Evolutionary conservation across 768 basidiomycete genomes (phyloP).

Genomic region (Kwoniella mangroviensis): DNA sequence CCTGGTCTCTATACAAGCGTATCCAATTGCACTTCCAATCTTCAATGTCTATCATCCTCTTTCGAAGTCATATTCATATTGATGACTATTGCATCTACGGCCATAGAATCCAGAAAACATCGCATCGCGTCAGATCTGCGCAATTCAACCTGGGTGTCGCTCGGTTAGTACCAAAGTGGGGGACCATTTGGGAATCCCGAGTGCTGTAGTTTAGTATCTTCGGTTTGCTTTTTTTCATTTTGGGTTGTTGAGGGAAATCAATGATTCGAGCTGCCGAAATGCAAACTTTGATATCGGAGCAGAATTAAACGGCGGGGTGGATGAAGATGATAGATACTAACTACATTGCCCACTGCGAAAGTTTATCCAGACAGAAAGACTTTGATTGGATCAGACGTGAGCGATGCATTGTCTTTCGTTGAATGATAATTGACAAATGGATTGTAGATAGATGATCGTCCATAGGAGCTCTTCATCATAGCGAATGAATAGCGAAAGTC

Average conservation of each 20-base stretch:
- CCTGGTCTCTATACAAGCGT: too few relatives aligned
- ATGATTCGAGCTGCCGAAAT: too few relatives aligned
- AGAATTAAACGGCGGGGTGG: too few relatives aligned
- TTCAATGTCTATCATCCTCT: too few relatives aligned
- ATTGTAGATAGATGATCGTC: background rate
- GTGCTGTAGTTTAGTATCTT: background rate
- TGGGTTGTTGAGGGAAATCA: too few relatives aligned
- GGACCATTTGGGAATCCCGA: background rate
- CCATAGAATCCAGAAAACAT: background rate
- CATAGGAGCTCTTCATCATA: background rate
- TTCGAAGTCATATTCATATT: too few relatives aligned
- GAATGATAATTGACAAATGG: background rate
- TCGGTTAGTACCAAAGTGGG: background rate
- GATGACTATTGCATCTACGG: background rate
- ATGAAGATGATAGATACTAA: too few relatives aligned
- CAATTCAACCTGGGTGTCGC: background rate
- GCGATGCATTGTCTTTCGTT: background rate
- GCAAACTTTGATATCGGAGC: too few relatives aligned
- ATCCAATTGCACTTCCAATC: too few relatives aligned
- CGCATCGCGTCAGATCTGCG: background rate
- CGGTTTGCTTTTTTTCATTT: too few relatives aligned
- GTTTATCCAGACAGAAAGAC: too few relatives aligned
- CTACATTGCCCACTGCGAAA: too few relatives aligned
- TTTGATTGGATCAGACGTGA: background rate
- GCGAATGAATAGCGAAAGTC: background rate